These are phyloP conservation scores for Microcyclosporella mali DNA, from an alignment of 2,329 filamentous ascomycete species.

Conservation along the genomic window DNA sequence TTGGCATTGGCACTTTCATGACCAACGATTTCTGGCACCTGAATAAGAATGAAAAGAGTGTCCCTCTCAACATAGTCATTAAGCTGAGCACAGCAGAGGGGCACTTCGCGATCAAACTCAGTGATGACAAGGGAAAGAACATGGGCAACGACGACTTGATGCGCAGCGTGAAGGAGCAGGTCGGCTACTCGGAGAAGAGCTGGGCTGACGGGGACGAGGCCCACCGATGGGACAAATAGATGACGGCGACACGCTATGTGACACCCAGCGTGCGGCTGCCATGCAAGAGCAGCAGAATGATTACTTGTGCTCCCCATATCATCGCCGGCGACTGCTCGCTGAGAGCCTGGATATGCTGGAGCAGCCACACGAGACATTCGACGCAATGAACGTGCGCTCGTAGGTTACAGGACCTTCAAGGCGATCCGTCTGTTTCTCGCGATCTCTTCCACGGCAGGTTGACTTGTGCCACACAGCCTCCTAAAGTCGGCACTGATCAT, in stretches of 20 bases:
- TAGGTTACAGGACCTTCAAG: too few relatives aligned
- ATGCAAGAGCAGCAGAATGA: too few relatives aligned
- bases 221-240: conserved; percentile 62
- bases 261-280: too few relatives aligned
- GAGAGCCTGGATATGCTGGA: too few relatives aligned
- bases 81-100: conserved; percentile 84
- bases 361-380: too few relatives aligned
- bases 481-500: too few relatives aligned
- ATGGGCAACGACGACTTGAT: conserved; percentile 79
- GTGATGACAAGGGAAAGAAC: conserved; percentile 82
- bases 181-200: conserved; percentile 78
- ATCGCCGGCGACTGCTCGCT: too few relatives aligned
- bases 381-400: too few relatives aligned
- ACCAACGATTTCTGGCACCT: conserved; percentile 82
- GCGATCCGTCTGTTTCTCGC: too few relatives aligned
- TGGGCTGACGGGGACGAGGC: conserved; percentile 84
- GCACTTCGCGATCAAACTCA: conserved; percentile 83
- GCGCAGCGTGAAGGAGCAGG: conserved; percentile 70
- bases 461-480: too few relatives aligned
- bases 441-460: too few relatives aligned
- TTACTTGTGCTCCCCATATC: too few relatives aligned
- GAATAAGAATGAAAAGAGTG: conserved; percentile 71
- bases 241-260: conserved; percentile 5
- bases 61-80: conserved; percentile 94
- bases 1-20: conserved; percentile 91